phyloP scores from a whole-genome alignment of 768 basidiomycete genomes.

The Suillus bovinus region DNA sequence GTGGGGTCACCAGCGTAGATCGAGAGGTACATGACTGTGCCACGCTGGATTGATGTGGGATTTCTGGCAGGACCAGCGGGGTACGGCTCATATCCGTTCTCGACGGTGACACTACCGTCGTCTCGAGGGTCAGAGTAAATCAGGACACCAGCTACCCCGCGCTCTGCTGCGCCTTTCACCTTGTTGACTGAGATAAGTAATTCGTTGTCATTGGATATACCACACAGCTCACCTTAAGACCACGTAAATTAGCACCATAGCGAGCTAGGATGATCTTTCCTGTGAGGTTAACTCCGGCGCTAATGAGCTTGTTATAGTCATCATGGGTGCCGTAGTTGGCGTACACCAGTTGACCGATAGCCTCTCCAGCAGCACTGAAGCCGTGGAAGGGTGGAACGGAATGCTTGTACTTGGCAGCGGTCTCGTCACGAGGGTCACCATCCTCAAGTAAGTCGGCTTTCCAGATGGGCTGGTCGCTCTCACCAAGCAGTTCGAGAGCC shows the following conservation, averaged over 20 bases:
- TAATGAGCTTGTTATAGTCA: conserved; percentile 65
- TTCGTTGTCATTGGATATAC: conserved; percentile 20
- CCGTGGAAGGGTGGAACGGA: conserved; percentile 85
- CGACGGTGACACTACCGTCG: conserved; percentile 74
- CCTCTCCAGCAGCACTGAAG: conserved; percentile 74
- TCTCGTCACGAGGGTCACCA: conserved; percentile 66
- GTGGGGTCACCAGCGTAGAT: conserved; percentile 76
- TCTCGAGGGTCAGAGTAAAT: conserved; percentile 88
- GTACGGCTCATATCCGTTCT: conserved; percentile 71
- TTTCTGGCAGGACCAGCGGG: conserved; percentile 89
- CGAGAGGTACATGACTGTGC: conserved; percentile 74
- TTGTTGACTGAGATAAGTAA: conserved; percentile 29
- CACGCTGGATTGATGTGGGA: conserved; percentile 81
- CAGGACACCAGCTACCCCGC: conserved; percentile 73
- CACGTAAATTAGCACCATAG: conserved; percentile 79
- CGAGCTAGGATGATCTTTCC: conserved; percentile 79
- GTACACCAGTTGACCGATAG: conserved; percentile 68
- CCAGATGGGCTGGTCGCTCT: conserved; percentile 57
- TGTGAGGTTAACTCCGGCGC: conserved; percentile 66
- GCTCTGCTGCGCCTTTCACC: conserved; percentile 83
- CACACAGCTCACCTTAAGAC: conserved; percentile 63
- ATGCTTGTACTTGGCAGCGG: conserved; percentile 65
- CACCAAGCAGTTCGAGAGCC: conserved; percentile 63
- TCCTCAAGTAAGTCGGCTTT: conserved; percentile 75
- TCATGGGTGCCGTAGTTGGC: conserved; percentile 79